Base-by-base conservation (phyloP, 169 alveolate species). In the Babesia ovata region DNA sequence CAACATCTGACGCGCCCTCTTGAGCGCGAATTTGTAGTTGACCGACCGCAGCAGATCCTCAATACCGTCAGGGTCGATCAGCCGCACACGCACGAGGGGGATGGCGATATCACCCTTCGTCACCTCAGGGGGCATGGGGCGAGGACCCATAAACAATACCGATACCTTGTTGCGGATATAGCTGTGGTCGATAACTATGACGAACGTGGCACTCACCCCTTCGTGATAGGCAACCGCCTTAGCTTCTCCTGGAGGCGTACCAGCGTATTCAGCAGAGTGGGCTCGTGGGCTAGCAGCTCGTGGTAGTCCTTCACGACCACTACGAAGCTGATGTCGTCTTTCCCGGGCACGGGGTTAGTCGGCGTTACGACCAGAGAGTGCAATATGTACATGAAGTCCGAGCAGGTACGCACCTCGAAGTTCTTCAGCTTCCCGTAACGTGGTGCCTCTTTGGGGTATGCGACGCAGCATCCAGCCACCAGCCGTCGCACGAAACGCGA, bases 291-390 rank as follows among this genome's bases (percentile, higher is more conserved):
- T 59, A 75, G 48, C 52, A 75, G 69, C 65, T 61, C 78, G 19
- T 75, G 84, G 69, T 75, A 75, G 60, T 75, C 70, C 46, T 63
- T 8, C 44, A 75, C 50, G 66, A 75, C 49, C 36, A 75, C 12
- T 0, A 42, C 66, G 22, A 75, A 1, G 46, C 84, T 63, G 45
- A 14, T 1, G 26, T 48, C 46, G 2, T 24, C 19, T 4, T n/a
- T 44, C 7, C 26, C 65, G 26, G 53, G 66, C 12, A 13, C 26
- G 12, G 22, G 24, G 28, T 36, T 28, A 7, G 4, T 21, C 13
- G 12, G 54, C 2, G 58, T 3, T 14, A 36, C 24, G 4, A 53
- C 17, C 0, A 50, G 28, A 22, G 33, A 2, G 58, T 54, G 50
- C 11, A 67, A 0, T 6, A 50, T 22, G 14, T 56, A 66, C n/a